phyloP scores from a whole-genome alignment of 108 stramenopile genomes.

The Skeletonema costatum region DNA sequence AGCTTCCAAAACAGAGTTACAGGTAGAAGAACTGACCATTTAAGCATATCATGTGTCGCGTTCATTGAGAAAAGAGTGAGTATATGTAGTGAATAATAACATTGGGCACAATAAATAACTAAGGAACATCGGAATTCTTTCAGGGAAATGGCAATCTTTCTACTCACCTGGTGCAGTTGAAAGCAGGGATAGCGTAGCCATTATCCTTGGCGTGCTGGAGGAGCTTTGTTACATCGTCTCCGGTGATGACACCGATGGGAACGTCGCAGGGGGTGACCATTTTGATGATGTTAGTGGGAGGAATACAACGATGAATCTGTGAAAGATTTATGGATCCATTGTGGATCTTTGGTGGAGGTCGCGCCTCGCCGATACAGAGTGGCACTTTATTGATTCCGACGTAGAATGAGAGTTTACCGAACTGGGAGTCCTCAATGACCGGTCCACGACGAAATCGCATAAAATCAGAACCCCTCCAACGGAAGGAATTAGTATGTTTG shows the following conservation, averaged over 20 bases:
- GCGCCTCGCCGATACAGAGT: no score
- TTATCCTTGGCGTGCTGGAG: conserved; percentile 89
- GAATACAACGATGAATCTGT: background rate
- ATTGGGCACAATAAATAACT: background rate
- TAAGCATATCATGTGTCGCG: background rate
- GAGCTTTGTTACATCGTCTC: conserved; percentile 87
- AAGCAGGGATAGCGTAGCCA: conserved; percentile 92
- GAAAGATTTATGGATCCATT: background rate
- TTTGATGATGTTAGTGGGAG: conserved; percentile 1
- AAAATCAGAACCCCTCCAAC: no score
- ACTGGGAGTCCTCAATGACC: no score
- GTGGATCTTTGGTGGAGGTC: background rate
- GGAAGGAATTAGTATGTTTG: background rate
- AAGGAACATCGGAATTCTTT: background rate
- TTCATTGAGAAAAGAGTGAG: conserved; percentile 3
- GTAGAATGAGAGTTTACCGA: no score
- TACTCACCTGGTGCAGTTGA: conserved; percentile 94
- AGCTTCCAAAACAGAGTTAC: conserved; percentile 91
- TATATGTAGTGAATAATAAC: background rate
- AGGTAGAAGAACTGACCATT: conserved; percentile 83
- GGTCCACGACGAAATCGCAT: no score
- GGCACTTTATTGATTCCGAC: no score
- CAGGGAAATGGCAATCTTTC: background rate
- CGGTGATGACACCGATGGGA: conserved; percentile 72
- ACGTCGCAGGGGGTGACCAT: conserved; percentile 58